These are phyloP conservation scores for Ambrosia trifida DNA, from an alignment of 129 eudicot genomes.

Conservation along the genomic window DNA sequence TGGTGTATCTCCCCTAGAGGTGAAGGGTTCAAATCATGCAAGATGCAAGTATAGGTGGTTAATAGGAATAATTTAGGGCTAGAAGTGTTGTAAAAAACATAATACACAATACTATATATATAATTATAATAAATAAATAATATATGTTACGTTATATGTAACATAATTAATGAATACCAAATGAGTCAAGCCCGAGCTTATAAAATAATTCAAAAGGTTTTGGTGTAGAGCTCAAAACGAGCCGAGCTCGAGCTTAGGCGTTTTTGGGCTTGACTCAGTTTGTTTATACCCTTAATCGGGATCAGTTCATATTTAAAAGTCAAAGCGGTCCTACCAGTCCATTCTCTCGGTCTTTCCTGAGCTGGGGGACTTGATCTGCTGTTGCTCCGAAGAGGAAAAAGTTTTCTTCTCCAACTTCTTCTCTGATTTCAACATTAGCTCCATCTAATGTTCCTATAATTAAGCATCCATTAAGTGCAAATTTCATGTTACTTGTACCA, in stretches of 20 bases:
- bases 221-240: not conserved
- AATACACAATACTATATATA: not conserved
- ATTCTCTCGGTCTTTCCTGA: conserved; percentile 86
- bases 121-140: not conserved
- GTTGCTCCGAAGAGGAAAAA: conserved; percentile 98
- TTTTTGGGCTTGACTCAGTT: not conserved
- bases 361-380: conserved; percentile 87
- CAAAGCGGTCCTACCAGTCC: conserved; percentile 65
- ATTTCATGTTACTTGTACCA: conserved; percentile 99
- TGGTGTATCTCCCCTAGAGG: too few relatives aligned
- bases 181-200: too few relatives aligned
- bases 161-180: too few relatives aligned
- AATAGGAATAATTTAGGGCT: too few relatives aligned
- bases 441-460: conserved; percentile 97
- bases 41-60: too few relatives aligned
- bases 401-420: conserved; percentile 88
- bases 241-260: not conserved
- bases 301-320: not conserved
- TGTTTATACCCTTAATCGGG: not conserved
- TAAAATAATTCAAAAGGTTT: too few relatives aligned
- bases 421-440: conserved; percentile 97
- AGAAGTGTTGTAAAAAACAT: too few relatives aligned
- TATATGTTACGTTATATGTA: too few relatives aligned
- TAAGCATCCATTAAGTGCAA: conserved; percentile 97
- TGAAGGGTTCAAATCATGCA: too few relatives aligned